Evolutionary conservation across 306 rosid species (phyloP), one percentile per base, ranked within the genome.

Genomic region (Leucaena leucocephala): DNA sequence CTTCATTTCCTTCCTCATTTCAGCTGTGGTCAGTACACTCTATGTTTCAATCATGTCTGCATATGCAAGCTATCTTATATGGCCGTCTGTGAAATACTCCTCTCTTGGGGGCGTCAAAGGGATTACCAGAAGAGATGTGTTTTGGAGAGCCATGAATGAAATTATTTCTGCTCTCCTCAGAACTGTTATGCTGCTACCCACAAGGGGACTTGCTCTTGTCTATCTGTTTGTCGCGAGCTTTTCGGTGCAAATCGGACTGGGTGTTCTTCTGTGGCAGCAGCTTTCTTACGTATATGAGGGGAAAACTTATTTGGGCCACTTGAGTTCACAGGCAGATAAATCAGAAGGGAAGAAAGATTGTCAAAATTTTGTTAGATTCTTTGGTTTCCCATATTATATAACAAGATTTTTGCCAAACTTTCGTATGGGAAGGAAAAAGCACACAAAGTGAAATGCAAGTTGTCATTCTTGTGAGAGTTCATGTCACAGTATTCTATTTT

Each of bases 201-300:
- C 89, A 36, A 90, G 94, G 77, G 99, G 97, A 52, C 80, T 95
- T 69, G 77, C 91, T 78, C 93, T 93, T 68, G 81, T 80, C 19
- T 95, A 95, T 86, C 91, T 95, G 7, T 91, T 93, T 71, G 66
- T 93, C 76, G 80, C 96, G 0, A 91, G 94, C 75, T 84, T 92
- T 83, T 85, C 99, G 0, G 85, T 95, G 84, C 88, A 71, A 75
- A 78, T 93, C 52, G 99, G 99, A 63, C 74, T 95, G 78, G 71
- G 81, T 34, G 45, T 91, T 67, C 99, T 95, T 86, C 89, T 95
- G 64, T 95, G 98, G 94, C 97, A 95, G 88, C 99, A 95, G 75
- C 97, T 95, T 59, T 85, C 82, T 76, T 91, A 76, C 58, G 88
- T 95, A 67, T 95, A 93, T 27, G 86, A 87, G 79, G 98, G 98